Evolutionary conservation across 768 basidiomycete species (phyloP), one percentile per base, ranked within the genome.

Genomic region (Mycena alexandri): DNA sequence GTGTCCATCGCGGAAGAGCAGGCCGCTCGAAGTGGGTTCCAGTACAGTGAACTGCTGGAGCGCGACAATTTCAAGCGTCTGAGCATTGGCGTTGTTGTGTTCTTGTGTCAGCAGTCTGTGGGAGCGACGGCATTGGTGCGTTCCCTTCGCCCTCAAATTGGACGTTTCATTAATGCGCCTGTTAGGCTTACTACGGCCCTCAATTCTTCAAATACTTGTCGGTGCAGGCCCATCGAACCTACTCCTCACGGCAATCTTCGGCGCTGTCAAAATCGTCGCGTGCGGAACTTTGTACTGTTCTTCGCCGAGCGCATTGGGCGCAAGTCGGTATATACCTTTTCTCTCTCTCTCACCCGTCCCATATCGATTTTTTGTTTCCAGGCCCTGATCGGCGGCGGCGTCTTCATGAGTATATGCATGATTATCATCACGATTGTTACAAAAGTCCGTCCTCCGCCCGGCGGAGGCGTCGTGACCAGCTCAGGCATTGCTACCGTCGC

Each of bases 181-280:
- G 21, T 11, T n/a, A 62, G 61, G 61, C 61, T 3, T 62, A 62
- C 33, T 62, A 62, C 33, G 61, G 61, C 29, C 61, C 61, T 9
- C 51, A 54, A 44, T 62, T 62, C 43, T 62, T 62, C 42, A 62
- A 19, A 29, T 62, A 13, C 61, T 62, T 41, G 61, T 62, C 29
- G 61, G 61, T 2, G 41, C 51, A 8, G 61, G 61, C 6, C 21
- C 51, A 0, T 62, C 61, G 3, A 62, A 62, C 42, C 61, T 62
- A n/a, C 61, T 62, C 51, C 52, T 62, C n/a, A 62, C 61, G 9
- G 61, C 61, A 41, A 62, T 62, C 29, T 62, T 62, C 51, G 61
- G 61, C 16, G 61, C 52, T 13, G 52, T 62, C 51, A 62, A 62
- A 42, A 62, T 62, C 29, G 41, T 62, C 33, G 61, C 61, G 0